A percentile compares a stretch with the other conserved stretches of the same genome.
Evolutionary conservation across 345 rosid genomes (phyloP).

Genomic region (Corymbia maculata): DNA sequence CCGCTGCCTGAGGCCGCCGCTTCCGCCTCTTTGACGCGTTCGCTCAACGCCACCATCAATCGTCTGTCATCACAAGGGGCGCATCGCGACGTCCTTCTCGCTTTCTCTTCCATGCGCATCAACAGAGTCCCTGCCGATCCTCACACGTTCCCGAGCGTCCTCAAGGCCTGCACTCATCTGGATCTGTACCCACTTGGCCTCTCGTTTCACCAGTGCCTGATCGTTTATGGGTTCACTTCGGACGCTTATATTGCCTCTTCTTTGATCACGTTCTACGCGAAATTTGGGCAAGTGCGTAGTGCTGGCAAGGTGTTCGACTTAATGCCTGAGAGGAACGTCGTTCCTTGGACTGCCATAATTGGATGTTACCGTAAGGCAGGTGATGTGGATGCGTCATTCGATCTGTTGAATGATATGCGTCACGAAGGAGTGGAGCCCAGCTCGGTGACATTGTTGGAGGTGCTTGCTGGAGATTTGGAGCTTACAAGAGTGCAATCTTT

Average conservation of each 20-base stretch:
- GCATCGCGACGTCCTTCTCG: conserved; percentile 16
- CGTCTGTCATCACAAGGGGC: conserved; percentile 30
- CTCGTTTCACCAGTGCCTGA: conserved; percentile 30
- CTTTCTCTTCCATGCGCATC: conserved; percentile 27
- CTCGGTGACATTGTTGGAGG: conserved; percentile 41
- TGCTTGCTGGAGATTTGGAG: conserved; percentile 33
- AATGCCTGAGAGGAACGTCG: conserved; percentile 36
- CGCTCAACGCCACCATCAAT: neutral
- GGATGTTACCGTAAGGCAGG: conserved; percentile 40
- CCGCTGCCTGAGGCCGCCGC: conserved; percentile 15
- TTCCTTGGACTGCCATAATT: conserved; percentile 40
- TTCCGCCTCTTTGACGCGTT: neutral
- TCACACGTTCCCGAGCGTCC: conserved; percentile 37
- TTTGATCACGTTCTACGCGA: conserved; percentile 31
- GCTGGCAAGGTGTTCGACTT: conserved; percentile 42
- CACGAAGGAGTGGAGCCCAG: conserved; percentile 25
- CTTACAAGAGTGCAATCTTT: conserved; percentile 24
- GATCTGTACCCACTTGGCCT: conserved; percentile 28
- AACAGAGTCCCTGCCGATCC: conserved; percentile 18
- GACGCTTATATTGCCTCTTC: conserved; percentile 45
- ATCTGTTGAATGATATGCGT: conserved; percentile 37
- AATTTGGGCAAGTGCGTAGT: conserved; percentile 4
- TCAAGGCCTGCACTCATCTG: conserved; percentile 45
- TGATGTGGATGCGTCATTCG: conserved; percentile 12
- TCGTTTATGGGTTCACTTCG: conserved; percentile 40